phyloP scores from a whole-genome alignment of 2,329 filamentous ascomycete genomes.

The Seiridium cupressi region DNA sequence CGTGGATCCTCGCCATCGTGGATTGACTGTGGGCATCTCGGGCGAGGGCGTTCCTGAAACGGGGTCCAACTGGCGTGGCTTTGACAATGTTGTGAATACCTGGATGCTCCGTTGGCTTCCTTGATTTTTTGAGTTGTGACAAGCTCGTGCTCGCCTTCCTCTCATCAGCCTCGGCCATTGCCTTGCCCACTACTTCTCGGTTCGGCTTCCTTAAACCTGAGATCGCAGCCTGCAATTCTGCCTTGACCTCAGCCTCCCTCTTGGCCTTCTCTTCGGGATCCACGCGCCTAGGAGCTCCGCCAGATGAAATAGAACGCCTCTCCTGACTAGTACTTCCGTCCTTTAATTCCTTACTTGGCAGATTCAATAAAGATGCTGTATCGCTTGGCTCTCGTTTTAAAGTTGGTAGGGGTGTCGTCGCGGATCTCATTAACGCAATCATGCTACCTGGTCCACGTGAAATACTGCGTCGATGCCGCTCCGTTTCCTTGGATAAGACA shows the following conservation, averaged over 20 bases:
- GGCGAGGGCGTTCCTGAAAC: slow-evolving; percentile 49
- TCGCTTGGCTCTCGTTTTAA: slow-evolving; percentile 72
- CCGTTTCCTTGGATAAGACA: slow-evolving; percentile 54
- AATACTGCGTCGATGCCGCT: slow-evolving; percentile 53
- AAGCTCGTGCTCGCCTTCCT: slow-evolving; percentile 50
- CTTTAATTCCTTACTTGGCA: slow-evolving; percentile 38
- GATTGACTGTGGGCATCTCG: slow-evolving; percentile 19
- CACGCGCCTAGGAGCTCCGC: slow-evolving; percentile 44
- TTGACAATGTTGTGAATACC: slow-evolving; percentile 46
- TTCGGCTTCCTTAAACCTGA: slow-evolving; percentile 73
- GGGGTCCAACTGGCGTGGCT: slow-evolving; percentile 54
- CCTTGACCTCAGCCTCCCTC: slow-evolving; percentile 66
- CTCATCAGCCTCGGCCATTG: slow-evolving; percentile 66
- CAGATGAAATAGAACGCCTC: slow-evolving; percentile 28
- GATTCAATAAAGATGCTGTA: slow-evolving; percentile 46
- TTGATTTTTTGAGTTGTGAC: slow-evolving; percentile 48
- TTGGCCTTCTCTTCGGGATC: slow-evolving; percentile 56
- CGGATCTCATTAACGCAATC: slow-evolving; percentile 66
- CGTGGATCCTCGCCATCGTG: slow-evolving; percentile 21
- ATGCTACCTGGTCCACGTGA: slow-evolving; percentile 56
- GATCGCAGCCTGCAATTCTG: slow-evolving; percentile 73
- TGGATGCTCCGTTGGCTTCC: slow-evolving; percentile 44
- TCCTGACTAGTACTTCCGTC: background rate
- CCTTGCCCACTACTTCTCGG: slow-evolving; percentile 64
- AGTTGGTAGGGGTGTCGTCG: slow-evolving; percentile 60